phyloP scores from a whole-genome alignment of 768 basidiomycete species.

The Boletus pseudopeckii region DNA sequence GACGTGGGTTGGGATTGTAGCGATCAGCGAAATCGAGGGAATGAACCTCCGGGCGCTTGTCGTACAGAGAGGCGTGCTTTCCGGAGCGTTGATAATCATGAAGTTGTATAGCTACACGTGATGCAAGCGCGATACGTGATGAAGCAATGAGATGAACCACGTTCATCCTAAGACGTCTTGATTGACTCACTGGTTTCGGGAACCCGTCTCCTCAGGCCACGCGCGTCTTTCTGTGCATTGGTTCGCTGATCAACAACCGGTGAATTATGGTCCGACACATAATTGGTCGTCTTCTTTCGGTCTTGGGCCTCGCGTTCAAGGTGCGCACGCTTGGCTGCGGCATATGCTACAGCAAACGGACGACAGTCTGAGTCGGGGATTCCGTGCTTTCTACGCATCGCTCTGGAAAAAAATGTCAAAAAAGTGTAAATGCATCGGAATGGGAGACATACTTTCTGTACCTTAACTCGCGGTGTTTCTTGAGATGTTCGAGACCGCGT shows the following conservation, averaged over 20 bases:
- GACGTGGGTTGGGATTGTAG: slow-evolving; percentile 34
- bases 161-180: slow-evolving; percentile 16
- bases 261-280: slow-evolving; percentile 22
- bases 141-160: slow-evolving; percentile 27
- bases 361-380: slow-evolving; percentile 81
- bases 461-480: slow-evolving; percentile 58
- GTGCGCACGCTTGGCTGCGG: slow-evolving; percentile 58
- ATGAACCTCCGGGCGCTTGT: slow-evolving; percentile 16
- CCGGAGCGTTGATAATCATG: slow-evolving; percentile 19
- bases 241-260: slow-evolving; percentile 27
- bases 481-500: slow-evolving; percentile 44
- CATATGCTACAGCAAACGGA: slow-evolving; percentile 86
- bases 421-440: background rate
- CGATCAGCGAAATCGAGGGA: slow-evolving; percentile 35
- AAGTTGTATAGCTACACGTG: slow-evolving; percentile 24
- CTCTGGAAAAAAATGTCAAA: slow-evolving; percentile 38
- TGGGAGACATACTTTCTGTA: slow-evolving; percentile 56
- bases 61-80: slow-evolving; percentile 12
- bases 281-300: slow-evolving; percentile 32
- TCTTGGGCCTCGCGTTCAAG: slow-evolving; percentile 49
- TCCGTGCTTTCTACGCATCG: slow-evolving; percentile 72
- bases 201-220: slow-evolving; percentile 40
- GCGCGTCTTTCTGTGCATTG: slow-evolving; percentile 35
- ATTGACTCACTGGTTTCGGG: slow-evolving; percentile 45
- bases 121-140: slow-evolving; percentile 15